Conservation (phyloP, 2,329 filamentous ascomycete genomes). For the Tolypocladium paradoxum region DNA sequence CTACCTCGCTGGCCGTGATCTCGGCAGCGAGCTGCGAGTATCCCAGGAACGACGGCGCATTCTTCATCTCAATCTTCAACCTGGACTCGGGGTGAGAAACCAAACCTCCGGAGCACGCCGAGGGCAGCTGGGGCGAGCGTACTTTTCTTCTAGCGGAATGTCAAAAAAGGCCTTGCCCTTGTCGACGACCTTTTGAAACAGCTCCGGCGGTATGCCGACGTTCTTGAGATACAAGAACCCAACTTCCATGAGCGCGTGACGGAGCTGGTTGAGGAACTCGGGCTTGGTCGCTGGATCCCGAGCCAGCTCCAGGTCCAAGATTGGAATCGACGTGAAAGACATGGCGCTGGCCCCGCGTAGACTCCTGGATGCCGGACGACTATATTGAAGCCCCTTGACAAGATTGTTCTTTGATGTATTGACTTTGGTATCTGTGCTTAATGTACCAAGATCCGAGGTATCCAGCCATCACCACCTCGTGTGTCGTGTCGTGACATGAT, state of each 20-base stretch:
- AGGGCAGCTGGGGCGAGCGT: constrained; percentile 13
- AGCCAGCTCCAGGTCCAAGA: constrained; percentile 64
- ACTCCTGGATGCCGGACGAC: neutral
- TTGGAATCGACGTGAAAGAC: constrained; percentile 67
- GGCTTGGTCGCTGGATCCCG: constrained; percentile 56
- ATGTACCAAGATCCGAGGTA: neutral
- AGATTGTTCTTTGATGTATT: neutral
- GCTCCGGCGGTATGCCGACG: constrained; percentile 55
- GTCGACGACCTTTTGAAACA: constrained; percentile 54
- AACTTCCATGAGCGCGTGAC: constrained; percentile 71
- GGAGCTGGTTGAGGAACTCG: constrained; percentile 58
- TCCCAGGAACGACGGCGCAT: constrained; percentile 60
- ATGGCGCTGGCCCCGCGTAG: constrained; percentile 21
- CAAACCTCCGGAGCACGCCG: neutral
- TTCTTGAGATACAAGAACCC: constrained; percentile 82
- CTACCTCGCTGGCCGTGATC: constrained; percentile 61
- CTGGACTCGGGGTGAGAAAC: constrained; percentile 19
- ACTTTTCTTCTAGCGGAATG: constrained; percentile 66
- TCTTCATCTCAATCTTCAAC: constrained; percentile 62
- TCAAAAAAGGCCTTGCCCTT: constrained; percentile 69
- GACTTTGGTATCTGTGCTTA: neutral
- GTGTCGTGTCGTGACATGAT: neutral
- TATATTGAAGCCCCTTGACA: neutral
- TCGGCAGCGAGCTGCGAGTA: constrained; percentile 57
- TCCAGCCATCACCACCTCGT: neutral